phyloP scores from a whole-genome alignment of 352 stramenopile genomes.

The Pythium pectinolyticum region DNA sequence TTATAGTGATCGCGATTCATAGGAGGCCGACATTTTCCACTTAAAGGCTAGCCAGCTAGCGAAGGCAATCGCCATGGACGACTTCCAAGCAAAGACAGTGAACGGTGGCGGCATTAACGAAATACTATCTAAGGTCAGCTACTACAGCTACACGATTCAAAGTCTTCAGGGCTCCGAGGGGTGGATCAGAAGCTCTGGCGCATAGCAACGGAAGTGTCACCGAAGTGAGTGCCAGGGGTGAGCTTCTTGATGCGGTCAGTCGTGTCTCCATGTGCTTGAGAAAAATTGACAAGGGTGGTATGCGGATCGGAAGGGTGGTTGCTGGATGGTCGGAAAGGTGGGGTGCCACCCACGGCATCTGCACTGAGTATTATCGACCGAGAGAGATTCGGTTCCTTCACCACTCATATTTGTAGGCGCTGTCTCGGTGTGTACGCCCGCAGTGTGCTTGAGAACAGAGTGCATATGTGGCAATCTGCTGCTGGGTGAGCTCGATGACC shows the following conservation, averaged over 20 bases:
- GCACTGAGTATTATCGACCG: too few species aligned
- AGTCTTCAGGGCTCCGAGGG: background rate
- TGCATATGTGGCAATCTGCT: too few species aligned
- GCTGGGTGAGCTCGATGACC: too few species aligned
- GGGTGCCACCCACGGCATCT: too few species aligned
- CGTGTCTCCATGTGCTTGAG: background rate
- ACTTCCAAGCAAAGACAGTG: background rate
- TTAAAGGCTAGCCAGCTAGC: background rate
- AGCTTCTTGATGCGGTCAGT: background rate
- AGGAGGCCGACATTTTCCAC: background rate
- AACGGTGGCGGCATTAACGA: background rate
- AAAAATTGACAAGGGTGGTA: background rate
- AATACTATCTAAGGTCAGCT: background rate
- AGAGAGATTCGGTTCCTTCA: too few species aligned
- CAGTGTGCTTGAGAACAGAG: too few species aligned
- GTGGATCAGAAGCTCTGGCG: background rate
- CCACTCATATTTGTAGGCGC: too few species aligned
- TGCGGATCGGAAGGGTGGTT: background rate
- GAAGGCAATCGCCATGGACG: background rate
- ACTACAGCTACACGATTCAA: background rate
- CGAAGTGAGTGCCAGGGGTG: background rate
- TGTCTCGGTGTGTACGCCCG: too few species aligned
- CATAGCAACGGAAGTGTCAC: background rate
- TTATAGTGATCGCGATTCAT: background rate
- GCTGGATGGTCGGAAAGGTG: background rate